These are phyloP conservation scores for Lichtheimia hyalospora DNA, from an alignment of 371 early-diverging fungal species.

Conservation along the genomic window DNA sequence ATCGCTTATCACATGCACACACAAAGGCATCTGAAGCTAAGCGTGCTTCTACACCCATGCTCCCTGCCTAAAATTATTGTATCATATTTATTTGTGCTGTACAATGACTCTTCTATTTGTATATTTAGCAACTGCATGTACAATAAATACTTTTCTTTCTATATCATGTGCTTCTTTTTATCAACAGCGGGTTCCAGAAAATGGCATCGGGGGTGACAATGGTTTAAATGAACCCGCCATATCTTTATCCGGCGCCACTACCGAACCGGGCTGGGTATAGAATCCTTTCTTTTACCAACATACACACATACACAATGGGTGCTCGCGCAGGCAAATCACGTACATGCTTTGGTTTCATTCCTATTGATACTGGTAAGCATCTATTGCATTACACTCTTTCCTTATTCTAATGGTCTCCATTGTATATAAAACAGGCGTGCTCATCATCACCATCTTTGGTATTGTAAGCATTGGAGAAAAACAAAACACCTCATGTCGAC, in stretches of 20 bases:
- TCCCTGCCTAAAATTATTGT: constrained; percentile 1
- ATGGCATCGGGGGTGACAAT: no score
- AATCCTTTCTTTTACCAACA: not conserved
- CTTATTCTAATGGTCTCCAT: no score
- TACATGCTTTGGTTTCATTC: constrained; percentile 33
- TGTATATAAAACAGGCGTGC: constrained; percentile 29
- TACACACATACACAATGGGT: constrained; percentile 9
- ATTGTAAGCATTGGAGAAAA: constrained; percentile 47
- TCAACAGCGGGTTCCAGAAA: no score
- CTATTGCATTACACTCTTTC: not conserved
- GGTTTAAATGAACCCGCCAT: no score
- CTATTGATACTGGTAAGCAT: constrained; percentile 35
- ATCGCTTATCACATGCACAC: constrained; percentile 37
- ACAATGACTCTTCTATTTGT: no score
- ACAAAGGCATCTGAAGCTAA: constrained; percentile 50
- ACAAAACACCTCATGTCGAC: not conserved
- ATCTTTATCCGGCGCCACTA: no score
- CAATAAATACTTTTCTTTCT: not conserved
- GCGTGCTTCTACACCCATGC: constrained; percentile 14
- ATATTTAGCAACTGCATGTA: no score
- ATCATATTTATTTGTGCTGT: not conserved
- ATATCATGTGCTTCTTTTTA: not conserved
- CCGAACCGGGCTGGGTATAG: no score
- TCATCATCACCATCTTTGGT: constrained; percentile 42
- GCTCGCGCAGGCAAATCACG: constrained; percentile 20